Conservation (phyloP, 1,139 yeast genomes). For the Groenewaldozyma auringiensis region DNA sequence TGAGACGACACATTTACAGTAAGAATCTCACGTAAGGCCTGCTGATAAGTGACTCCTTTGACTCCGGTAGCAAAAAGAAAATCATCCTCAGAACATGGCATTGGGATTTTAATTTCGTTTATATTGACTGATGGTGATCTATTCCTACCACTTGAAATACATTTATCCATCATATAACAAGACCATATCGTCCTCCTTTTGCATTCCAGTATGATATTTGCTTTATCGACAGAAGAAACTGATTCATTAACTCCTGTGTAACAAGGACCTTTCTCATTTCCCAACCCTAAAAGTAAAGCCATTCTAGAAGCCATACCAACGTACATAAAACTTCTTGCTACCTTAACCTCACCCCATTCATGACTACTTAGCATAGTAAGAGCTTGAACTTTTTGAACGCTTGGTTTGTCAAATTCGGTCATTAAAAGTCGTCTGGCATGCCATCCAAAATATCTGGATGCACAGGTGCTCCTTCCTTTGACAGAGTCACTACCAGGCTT, state of each 20-base stretch:
- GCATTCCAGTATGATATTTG: conserved; percentile 5
- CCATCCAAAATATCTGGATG: conserved; percentile 13
- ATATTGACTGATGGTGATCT: conserved; percentile 11
- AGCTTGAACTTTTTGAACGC: conserved; percentile 11
- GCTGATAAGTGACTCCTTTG: background rate
- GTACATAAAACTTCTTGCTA: conserved; percentile 10
- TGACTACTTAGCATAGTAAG: conserved; percentile 13
- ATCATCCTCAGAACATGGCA: conserved; percentile 11
- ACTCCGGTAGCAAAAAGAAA: conserved; percentile 10
- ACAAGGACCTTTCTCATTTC: conserved; percentile 8
- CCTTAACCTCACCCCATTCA: conserved; percentile 13
- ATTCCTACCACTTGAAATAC: conserved; percentile 11
- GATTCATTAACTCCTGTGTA: conserved; percentile 2
- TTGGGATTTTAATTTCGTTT: conserved; percentile 9
- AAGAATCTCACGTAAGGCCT: background rate
- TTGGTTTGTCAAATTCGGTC: conserved; percentile 9
- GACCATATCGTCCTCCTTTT: conserved; percentile 12
- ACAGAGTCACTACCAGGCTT: background rate
- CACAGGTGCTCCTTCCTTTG: background rate
- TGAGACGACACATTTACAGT: background rate
- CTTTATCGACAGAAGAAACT: background rate
- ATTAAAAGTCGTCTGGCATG: conserved; percentile 10
- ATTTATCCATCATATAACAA: conserved; percentile 13
- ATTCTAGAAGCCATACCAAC: conserved; percentile 9
- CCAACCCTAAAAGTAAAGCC: conserved; percentile 10